Conservation (phyloP, 108 stramenopile species). For the Cyclotella baltica region DNA sequence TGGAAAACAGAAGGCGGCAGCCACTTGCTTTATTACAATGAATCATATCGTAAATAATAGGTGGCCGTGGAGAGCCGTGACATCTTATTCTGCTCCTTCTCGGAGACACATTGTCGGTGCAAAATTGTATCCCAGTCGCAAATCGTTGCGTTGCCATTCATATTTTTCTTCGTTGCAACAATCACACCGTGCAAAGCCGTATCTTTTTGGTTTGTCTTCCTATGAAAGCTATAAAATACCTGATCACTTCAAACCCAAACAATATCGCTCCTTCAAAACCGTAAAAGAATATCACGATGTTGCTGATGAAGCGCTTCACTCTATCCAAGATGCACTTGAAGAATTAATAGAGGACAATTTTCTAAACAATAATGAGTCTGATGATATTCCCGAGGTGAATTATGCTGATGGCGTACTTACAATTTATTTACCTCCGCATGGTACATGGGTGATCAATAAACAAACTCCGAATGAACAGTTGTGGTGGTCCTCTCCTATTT, state of each 20-base stretch:
- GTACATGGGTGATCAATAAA: conserved; percentile 97
- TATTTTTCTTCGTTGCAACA: no score
- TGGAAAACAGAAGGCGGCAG: no score
- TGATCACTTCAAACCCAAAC: conserved; percentile 3
- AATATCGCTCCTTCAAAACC: conserved; percentile 58
- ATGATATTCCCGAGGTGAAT: conserved; percentile 68
- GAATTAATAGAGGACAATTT: conserved; percentile 65
- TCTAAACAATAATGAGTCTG: conserved; percentile 20
- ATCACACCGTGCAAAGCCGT: no score
- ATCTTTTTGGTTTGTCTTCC: no score
- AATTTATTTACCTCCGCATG: conserved; percentile 74
- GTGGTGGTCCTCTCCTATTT: conserved; percentile 91
- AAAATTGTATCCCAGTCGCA: no score
- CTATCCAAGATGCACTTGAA: conserved; percentile 90
- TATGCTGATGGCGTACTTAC: conserved; percentile 83
- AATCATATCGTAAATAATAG: no score
- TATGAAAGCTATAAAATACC: no score
- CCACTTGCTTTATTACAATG: no score
- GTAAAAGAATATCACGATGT: conserved; percentile 83
- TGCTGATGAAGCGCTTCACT: conserved; percentile 89
- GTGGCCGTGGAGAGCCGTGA: no score
- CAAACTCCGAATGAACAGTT: conserved; percentile 94
- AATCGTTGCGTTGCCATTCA: no score
- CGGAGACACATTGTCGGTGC: no score
- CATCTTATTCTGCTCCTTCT: no score